Base-by-base conservation (phyloP, 2,329 filamentous ascomycete species). In the Chlorencoelia australis region DNA sequence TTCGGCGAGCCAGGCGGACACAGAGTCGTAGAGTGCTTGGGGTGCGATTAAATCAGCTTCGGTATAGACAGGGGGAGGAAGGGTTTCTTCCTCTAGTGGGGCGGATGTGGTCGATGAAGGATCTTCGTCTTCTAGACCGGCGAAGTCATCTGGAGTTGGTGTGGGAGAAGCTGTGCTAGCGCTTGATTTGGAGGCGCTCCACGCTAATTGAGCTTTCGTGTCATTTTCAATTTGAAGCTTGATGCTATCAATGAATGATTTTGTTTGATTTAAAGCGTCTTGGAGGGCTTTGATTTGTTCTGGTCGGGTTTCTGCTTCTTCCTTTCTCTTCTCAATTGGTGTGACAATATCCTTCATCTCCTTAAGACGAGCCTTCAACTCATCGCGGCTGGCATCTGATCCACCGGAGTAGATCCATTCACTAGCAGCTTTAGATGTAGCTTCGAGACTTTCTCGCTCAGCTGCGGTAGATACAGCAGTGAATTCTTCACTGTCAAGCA, bases 381-480 rank as follows among this genome's bases (percentile, higher is more conserved):
- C 76, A 3, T 83, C 75, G 40, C 78, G 79, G 22, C 73, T 68
- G 4, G 91, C 88, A 32, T 87, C 78, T 11, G 73, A 70, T 38
- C 89, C 86, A 30, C 88, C 87, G 11, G 75, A 83, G 56, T 94
- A 91, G 41, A 98, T 75, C 89, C 91, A 98, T 8, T 94, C 87
- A 50, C 83, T 82, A 15, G 77, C 72, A 32, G 75, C 73, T 42
- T 73, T 70, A 25, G 85, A 69, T 52, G 79, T 78, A 42, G 75
- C 66, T 49, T 81, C 72, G 9, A 96, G 69, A n/a, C 64, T 61
- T 5, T 68, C 58, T 30, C 85, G 74, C 54, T 87, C 73, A 14
- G 73, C 69, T 3, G 75, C 65, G 7, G 81, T 89, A 20, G 87
- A 82, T 3, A 71, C 75, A 9, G 69, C 69, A 35, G 82, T 66